phyloP scores from a whole-genome alignment of 129 eudicot genomes.

The Artemisia annua region DNA sequence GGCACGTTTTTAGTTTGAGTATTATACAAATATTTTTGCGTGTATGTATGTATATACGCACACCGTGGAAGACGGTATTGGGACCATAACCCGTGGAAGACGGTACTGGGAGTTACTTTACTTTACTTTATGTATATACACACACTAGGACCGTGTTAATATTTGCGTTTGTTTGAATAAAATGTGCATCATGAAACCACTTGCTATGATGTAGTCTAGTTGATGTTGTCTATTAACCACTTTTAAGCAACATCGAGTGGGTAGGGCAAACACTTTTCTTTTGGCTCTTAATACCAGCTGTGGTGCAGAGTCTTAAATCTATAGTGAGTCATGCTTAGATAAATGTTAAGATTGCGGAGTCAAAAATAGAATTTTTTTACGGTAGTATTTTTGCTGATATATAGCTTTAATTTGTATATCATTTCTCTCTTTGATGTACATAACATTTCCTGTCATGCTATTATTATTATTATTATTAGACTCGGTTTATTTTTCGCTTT shows the following conservation, averaged over 20 bases:
- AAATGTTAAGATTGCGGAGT: background rate
- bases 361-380: too few relatives aligned
- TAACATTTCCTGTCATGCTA: background rate
- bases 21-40: background rate
- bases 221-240: conserved; percentile 1
- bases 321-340: conserved; percentile 4
- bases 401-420: background rate
- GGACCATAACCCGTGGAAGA: too few relatives aligned
- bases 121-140: background rate
- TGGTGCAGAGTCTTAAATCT: background rate
- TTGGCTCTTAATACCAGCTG: background rate
- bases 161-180: background rate
- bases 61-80: too few relatives aligned
- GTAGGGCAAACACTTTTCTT: background rate
- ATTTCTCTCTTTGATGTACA: background rate
- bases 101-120: too few relatives aligned
- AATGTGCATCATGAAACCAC: conserved; percentile 6
- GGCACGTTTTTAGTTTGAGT: too few relatives aligned
- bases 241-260: background rate
- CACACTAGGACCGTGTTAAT: background rate
- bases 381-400: too few relatives aligned
- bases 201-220: background rate
- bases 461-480: background rate
- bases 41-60: background rate
- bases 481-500: background rate